Base-by-base conservation (phyloP, 1,284 basidiomycete genomes). In the Rhizoctonia solani region DNA sequence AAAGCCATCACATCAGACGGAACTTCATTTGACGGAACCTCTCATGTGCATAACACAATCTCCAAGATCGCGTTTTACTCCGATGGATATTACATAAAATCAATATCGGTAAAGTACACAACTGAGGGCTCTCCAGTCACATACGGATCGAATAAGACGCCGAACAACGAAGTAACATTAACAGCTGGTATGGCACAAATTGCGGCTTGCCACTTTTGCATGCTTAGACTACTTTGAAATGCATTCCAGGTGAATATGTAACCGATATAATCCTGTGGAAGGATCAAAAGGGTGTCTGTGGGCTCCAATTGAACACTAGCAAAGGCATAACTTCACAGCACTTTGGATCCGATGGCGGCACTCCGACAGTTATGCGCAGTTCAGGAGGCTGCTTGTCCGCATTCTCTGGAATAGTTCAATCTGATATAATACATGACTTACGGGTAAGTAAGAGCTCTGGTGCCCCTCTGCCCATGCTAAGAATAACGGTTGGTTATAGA, bases 221-320 rank as follows among this genome's bases (percentile, higher is more conserved):
- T 25, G 19, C n/a, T 44, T 44, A 16, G n/a, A 6, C n/a, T 44
- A 44, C 6, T 39, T 52, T 29, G n/a, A 37, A 13, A 3, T 2
- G 6, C 2, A 39, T 37, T 39, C 19, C 25, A 65, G 61, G 34
- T 2, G 61, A 65, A 53, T 37, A 30, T 21, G 39, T 65, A n/a
- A 21, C 27, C 25, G 61, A 54, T 19, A 25, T 65, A 2, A 5
- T 53, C 1, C 14, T 65, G 6, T 65, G 50, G 61, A 25, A 14
- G 3, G 50, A 54, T 39, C 19, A 32, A 4, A 27, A 47, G 16
- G 56, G n/a, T 21, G 21, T 65, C n/a, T 65, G 32, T 19, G 49
- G 30, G 6, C 29, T 53, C 23, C 61, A 65, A 37, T 42, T 65
- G 14, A 21, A 42, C 4, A 65, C 61, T 2, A 65, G 19, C 47